Evolutionary conservation across 345 rosid genomes (phyloP).

Genomic region (Erysimum cheiranthoides): DNA sequence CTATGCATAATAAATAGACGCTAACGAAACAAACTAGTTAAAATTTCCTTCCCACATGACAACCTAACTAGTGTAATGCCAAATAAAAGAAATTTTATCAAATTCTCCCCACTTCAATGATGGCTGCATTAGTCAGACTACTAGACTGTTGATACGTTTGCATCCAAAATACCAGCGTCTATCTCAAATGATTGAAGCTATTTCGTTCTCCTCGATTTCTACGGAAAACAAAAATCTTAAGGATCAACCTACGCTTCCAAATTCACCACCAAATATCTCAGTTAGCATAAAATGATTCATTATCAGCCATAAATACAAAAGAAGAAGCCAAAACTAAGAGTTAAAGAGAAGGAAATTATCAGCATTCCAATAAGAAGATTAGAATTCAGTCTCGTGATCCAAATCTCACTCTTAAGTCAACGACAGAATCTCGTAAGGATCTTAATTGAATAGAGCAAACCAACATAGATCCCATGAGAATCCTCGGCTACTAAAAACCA

Average conservation of each 20-base stretch:
- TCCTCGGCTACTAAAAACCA: background rate
- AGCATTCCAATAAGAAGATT: background rate
- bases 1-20: background rate
- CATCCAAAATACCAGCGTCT: background rate
- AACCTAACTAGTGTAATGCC: constrained; percentile 23
- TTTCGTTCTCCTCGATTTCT: constrained; percentile 19
- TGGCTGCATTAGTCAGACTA: background rate
- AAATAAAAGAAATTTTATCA: background rate
- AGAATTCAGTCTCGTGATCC: constrained; percentile 4
- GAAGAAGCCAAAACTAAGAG: background rate
- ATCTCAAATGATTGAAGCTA: constrained; percentile 1
- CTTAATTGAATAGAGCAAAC: constrained; percentile 23
- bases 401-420: constrained; percentile 39
- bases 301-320: background rate
- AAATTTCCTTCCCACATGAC: background rate
- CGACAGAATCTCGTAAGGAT: background rate
- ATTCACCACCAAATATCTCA: constrained; percentile 37
- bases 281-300: constrained; percentile 45
- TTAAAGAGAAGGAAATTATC: constrained; percentile 24
- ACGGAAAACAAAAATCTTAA: background rate
- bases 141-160: background rate
- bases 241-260: constrained; percentile 49
- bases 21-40: constrained; percentile 17
- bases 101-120: background rate
- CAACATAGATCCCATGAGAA: constrained; percentile 23